These are phyloP conservation scores for Exophiala aquamarina DNA, from an alignment of 2,329 filamentous ascomycete species.

Conservation along the genomic window DNA sequence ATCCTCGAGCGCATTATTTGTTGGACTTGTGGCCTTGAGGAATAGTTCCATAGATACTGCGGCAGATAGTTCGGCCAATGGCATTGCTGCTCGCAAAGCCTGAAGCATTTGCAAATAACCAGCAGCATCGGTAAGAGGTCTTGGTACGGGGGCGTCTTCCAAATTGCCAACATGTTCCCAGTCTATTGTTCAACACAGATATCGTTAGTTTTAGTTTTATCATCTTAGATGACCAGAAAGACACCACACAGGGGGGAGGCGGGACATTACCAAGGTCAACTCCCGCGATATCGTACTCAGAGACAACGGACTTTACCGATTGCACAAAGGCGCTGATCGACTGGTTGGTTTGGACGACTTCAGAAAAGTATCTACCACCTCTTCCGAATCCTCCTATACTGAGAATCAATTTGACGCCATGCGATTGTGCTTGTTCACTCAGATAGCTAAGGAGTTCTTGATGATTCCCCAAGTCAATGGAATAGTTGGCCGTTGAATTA, in stretches of 20 bases:
- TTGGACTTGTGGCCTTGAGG: background rate
- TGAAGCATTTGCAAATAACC: conserved; percentile 3
- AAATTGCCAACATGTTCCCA: conserved; percentile 5
- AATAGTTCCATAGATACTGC: conserved; percentile 4
- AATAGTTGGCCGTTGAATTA: background rate
- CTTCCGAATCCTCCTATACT: conserved; percentile 3
- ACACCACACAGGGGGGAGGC: too few relatives aligned
- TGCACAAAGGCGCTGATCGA: background rate
- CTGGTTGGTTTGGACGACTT: background rate
- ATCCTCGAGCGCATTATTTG: background rate
- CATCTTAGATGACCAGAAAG: background rate
- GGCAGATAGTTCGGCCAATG: background rate
- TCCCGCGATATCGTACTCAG: background rate
- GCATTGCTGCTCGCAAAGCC: conserved; percentile 2
- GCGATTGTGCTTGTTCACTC: background rate
- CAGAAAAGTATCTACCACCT: conserved; percentile 6
- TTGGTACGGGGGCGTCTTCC: background rate
- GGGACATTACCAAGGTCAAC: conserved; percentile 3
- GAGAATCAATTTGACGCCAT: conserved; percentile 4
- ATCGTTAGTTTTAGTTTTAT: background rate
- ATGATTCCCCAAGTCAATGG: background rate
- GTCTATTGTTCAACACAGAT: background rate
- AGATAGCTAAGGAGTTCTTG: background rate
- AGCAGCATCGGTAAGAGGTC: conserved; percentile 1
- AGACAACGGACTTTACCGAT: conserved; percentile 1